Percentiles rank a stretch among this genome's conserved stretches.
These are phyloP conservation scores for Gossypium bickii DNA, from an alignment of 345 rosid species.

Conservation along the genomic window DNA sequence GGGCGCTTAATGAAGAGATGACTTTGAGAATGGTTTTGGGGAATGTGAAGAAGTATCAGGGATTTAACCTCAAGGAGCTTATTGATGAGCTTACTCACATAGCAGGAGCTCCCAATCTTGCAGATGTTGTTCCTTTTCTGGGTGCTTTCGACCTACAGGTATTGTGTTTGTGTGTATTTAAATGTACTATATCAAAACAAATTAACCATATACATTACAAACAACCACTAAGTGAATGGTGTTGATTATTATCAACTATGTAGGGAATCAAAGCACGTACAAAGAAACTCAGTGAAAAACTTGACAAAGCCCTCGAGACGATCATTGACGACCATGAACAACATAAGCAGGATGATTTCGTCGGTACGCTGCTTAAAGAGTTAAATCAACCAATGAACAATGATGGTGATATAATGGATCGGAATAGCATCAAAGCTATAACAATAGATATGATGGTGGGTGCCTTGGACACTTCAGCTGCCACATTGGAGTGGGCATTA, in stretches of 20 bases:
- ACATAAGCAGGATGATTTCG: background rate
- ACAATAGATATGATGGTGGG: slow-evolving; percentile 24
- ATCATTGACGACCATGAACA: background rate
- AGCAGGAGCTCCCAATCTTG: slow-evolving; percentile 24
- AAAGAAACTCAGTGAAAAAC: background rate
- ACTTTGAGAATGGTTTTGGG: background rate
- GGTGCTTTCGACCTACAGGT: slow-evolving; percentile 26
- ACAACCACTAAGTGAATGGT: background rate
- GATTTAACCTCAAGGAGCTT: background rate
- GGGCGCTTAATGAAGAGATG: background rate
- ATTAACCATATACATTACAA: too few species aligned
- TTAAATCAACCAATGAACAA: slow-evolving; percentile 8
- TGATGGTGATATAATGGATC: slow-evolving; percentile 2
- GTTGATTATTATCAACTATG: background rate
- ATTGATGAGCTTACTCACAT: background rate
- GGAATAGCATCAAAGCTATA: slow-evolving; percentile 23
- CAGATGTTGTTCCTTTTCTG: slow-evolving; percentile 20
- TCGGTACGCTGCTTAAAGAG: slow-evolving; percentile 17
- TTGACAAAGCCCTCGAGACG: slow-evolving; percentile 19
- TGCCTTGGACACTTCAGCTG: slow-evolving; percentile 20
- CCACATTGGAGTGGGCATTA: slow-evolving; percentile 27
- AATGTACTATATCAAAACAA: too few species aligned
- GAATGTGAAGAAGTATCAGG: background rate
- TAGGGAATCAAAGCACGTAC: slow-evolving; percentile 16
- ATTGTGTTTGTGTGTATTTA: background rate